phyloP scores from a whole-genome alignment of 495 filamentous ascomycete species.

The Ascobolus immersus region DNA sequence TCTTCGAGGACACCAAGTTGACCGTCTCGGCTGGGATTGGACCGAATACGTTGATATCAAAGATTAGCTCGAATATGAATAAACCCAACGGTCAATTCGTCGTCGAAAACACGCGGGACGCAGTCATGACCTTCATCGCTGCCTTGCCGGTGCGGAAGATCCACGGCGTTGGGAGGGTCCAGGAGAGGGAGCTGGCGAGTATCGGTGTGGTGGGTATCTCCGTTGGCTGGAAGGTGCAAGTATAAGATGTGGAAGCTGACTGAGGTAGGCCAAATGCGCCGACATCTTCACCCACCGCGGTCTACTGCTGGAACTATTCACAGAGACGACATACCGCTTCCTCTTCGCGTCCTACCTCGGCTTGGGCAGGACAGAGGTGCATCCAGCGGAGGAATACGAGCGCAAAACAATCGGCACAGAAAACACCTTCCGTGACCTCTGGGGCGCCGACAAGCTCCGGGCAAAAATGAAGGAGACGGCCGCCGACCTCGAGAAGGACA shows the following conservation, averaged over 20 bases:
- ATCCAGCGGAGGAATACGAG: constrained; percentile 72
- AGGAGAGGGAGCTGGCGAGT: constrained; percentile 74
- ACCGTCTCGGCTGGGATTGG: constrained; percentile 90
- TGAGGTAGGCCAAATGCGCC: constrained; percentile 6
- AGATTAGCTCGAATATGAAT: constrained; percentile 82
- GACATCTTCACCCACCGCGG: constrained; percentile 2
- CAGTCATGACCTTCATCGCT: constrained; percentile 66
- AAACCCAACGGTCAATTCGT: constrained; percentile 86
- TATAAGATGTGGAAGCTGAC: background rate
- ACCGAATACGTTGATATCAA: constrained; percentile 57
- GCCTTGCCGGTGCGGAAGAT: constrained; percentile 66
- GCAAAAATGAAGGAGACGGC: constrained; percentile 56
- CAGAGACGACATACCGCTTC: constrained; percentile 74
- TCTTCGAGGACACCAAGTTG: constrained; percentile 53
- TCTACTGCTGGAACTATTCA: constrained; percentile 37
- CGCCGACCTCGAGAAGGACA: constrained; percentile 70
- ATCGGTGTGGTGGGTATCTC: constrained; percentile 67
- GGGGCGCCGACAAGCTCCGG: constrained; percentile 37
- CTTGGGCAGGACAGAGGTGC: constrained; percentile 62
- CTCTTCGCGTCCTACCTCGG: constrained; percentile 65
- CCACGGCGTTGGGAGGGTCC: constrained; percentile 77
- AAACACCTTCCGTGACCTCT: constrained; percentile 67
- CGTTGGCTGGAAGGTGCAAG: constrained; percentile 7
- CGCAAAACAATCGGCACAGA: constrained; percentile 88
- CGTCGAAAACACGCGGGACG: constrained; percentile 39